Conservation (phyloP, 495 filamentous ascomycete genomes). For the Neurospora sp. region DNA sequence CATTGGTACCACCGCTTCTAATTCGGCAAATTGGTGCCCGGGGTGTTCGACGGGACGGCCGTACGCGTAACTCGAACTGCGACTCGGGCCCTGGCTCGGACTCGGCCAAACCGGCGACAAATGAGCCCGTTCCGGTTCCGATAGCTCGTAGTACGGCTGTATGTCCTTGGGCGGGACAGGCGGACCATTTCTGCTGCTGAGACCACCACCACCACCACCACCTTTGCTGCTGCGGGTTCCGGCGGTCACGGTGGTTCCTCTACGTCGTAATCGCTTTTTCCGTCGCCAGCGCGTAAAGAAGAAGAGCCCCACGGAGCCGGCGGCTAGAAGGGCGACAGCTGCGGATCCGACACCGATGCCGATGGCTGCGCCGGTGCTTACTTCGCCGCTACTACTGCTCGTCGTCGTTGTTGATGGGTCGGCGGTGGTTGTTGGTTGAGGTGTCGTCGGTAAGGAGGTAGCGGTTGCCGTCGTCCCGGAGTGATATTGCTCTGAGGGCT, state of each 20-base stretch:
- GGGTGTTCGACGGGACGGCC: neutral
- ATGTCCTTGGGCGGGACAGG: slow-evolving; percentile 20
- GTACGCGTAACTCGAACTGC: neutral
- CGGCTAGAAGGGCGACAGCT: slow-evolving; percentile 6
- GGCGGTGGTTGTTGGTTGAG: neutral
- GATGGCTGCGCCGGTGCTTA: slow-evolving; percentile 16
- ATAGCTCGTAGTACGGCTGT: slow-evolving; percentile 12
- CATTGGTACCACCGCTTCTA: slow-evolving; percentile 6
- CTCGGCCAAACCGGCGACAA: neutral
- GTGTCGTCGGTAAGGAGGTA: neutral
- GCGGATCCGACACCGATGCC: slow-evolving; percentile 23
- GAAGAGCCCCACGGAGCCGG: slow-evolving; percentile 9
- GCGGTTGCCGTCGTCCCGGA: neutral
- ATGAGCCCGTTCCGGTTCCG: neutral
- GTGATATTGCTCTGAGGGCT: neutral
- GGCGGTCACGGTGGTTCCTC: neutral
- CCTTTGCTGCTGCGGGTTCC: neutral
- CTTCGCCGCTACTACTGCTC: neutral
- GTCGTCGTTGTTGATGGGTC: neutral
- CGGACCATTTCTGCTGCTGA: neutral
- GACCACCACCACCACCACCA: neutral
- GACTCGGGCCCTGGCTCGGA: neutral
- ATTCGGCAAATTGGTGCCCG: slow-evolving; percentile 4
- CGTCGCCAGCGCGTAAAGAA: slow-evolving; percentile 14
- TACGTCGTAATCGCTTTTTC: slow-evolving; percentile 2